Evolutionary conservation across 2,329 filamentous ascomycete species (phyloP), one percentile per base, ranked within the genome.

Genomic region (Neonectria coccinea): DNA sequence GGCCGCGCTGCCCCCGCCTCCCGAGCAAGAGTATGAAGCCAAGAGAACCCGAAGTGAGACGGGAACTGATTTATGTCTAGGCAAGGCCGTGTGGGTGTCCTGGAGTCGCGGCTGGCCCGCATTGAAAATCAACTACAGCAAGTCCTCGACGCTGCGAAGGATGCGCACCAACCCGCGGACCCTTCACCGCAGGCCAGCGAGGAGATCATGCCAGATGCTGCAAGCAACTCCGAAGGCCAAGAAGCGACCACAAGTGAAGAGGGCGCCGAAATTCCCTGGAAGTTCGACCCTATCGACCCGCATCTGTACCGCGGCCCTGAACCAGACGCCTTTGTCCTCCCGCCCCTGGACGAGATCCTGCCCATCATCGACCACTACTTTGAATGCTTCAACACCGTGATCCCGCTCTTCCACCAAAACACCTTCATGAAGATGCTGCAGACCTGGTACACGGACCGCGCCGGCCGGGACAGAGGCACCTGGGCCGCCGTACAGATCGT

Each of bases 401-500:
- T 81, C 4, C 80, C 80, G 1, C 70, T 83, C 5, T 82, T 81
- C 51, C 67, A 78, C 31, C 77, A 79, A 27, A 56, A 64, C 1
- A 74, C 71, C 0, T 82, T 82, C 44, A 79, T 80, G 76, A 68
- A 67, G 7, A 69, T 80, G 65, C 57, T 82, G 2, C 71, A 74
- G 4, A 65, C 69, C 0, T 83, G 78, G 71, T 82, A 81, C 48
- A 73, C 69, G 2, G 62, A 72, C 3, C 67, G 62, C 1, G 22
- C 42, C 6, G 36, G 57, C 2, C 60, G 73, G 3, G 67, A 74
- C 20, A 70, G 68, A 51, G 74, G 73, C 1, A 66, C 69, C 1
- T 81, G 79, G 77, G 80, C 79, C 0, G 76, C 79, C 12, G 78
- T 82, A 18, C 79, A 81, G 10, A 75, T 79, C 33, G 78, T 80